phyloP scores from a whole-genome alignment of 1,284 basidiomycete genomes.

The Puccinia triticina region DNA sequence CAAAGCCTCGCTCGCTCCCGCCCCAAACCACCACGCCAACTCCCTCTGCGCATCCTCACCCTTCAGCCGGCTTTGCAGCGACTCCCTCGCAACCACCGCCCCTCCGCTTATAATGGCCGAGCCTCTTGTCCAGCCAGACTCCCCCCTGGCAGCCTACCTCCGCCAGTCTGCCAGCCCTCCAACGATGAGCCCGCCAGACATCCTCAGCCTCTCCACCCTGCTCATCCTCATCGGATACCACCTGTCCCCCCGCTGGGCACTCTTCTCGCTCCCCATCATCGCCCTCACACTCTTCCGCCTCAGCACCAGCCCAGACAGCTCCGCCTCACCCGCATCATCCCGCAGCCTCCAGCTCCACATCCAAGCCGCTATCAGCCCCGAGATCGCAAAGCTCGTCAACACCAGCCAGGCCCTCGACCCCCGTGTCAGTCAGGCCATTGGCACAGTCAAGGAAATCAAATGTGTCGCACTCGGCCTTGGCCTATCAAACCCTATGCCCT shows the following conservation, averaged over 20 bases:
- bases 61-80: no score
- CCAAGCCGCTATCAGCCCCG: conserved; percentile 24
- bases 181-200: no score
- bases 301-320: not conserved
- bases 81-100: no score
- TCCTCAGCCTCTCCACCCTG: no score
- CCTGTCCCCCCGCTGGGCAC: not conserved
- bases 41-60: no score
- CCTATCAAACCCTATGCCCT: conserved; percentile 45
- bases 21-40: no score
- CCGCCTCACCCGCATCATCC: not conserved
- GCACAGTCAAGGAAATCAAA: conserved; percentile 49
- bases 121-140: no score
- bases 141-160: no score
- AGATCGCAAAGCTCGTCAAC: conserved; percentile 9
- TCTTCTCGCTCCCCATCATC: conserved; percentile 9
- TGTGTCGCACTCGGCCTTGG: conserved; percentile 44
- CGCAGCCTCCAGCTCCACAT: not conserved
- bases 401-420: conserved; percentile 34
- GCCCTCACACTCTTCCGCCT: not conserved
- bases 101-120: no score
- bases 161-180: no score
- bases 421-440: conserved; percentile 40
- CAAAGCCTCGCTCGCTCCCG: not conserved
- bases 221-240: conserved; percentile 25